phyloP scores from a whole-genome alignment of 2,329 filamentous ascomycete genomes.

The Bipolaris zeicola region DNA sequence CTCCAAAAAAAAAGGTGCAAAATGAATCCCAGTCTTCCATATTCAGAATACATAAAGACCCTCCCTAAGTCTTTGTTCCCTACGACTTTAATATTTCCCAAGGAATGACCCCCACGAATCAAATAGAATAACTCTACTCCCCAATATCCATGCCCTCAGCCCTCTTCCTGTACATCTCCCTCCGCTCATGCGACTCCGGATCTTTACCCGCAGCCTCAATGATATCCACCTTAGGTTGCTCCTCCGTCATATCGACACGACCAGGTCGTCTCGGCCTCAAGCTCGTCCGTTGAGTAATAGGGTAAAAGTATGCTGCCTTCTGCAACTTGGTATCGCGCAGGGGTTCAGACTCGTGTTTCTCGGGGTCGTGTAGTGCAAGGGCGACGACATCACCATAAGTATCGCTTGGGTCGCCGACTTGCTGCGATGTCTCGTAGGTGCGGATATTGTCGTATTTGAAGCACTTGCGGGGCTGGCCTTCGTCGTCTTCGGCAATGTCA shows the following conservation, averaged over 20 bases:
- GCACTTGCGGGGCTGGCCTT: conserved; percentile 55
- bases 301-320: conserved; percentile 67
- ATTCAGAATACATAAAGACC: no score
- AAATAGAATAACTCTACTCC: not conserved
- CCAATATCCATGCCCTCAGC: conserved; percentile 47
- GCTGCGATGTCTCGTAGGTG: conserved; percentile 65
- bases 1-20: not conserved
- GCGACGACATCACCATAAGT: conserved; percentile 62
- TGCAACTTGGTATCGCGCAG: conserved; percentile 42
- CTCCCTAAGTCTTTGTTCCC: no score
- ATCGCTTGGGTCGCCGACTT: conserved; percentile 57
- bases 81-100: no score
- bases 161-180: conserved; percentile 52
- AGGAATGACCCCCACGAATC: no score
- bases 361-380: conserved; percentile 62
- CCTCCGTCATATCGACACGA: conserved; percentile 48
- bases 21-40: no score
- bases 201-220: conserved; percentile 60
- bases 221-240: conserved; percentile 57
- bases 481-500: conserved; percentile 48
- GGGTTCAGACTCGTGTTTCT: conserved; percentile 47
- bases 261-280: conserved; percentile 55
- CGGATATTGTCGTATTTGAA: conserved; percentile 64
- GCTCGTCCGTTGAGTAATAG: conserved; percentile 62
- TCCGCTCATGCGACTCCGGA: conserved; percentile 56